These are phyloP conservation scores for Nakazawaea anatomiae DNA, from an alignment of 805 yeast species.

Conservation along the genomic window DNA sequence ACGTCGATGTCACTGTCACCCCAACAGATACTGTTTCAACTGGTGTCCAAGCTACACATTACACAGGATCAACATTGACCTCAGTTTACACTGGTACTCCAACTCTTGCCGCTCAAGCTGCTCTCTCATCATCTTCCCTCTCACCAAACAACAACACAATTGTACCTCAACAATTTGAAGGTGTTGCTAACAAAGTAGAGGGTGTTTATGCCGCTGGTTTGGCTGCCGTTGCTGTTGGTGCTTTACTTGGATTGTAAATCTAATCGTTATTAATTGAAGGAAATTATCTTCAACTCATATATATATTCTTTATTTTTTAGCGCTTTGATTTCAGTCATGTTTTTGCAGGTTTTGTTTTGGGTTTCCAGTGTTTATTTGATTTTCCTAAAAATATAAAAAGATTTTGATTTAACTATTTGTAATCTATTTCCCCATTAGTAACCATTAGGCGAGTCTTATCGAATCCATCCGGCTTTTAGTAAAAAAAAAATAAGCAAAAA, in stretches of 20 bases:
- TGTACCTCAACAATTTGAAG: constrained; percentile 3
- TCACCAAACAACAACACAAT: neutral
- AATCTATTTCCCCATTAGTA: neutral
- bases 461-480: neutral
- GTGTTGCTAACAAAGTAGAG: constrained; percentile 5
- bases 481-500: neutral
- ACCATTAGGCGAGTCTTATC: neutral
- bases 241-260: constrained; percentile 9
- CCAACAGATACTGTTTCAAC: constrained; percentile 14
- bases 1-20: constrained; percentile 11
- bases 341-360: neutral
- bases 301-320: too few relatives aligned
- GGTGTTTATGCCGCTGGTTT: neutral
- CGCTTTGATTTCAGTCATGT: neutral
- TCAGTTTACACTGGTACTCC: constrained; percentile 22
- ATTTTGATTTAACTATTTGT: neutral
- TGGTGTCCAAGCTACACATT: constrained; percentile 17
- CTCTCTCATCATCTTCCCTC: constrained; percentile 2
- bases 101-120: constrained; percentile 13
- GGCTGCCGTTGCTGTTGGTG: constrained; percentile 12
- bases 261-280: neutral
- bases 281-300: neutral
- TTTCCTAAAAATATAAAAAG: neutral
- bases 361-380: neutral
- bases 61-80: constrained; percentile 23